Evolutionary conservation across 148 eudicot genomes (phyloP), one percentile per base, ranked within the genome.

Genomic region (Amaranthus palmeri): DNA sequence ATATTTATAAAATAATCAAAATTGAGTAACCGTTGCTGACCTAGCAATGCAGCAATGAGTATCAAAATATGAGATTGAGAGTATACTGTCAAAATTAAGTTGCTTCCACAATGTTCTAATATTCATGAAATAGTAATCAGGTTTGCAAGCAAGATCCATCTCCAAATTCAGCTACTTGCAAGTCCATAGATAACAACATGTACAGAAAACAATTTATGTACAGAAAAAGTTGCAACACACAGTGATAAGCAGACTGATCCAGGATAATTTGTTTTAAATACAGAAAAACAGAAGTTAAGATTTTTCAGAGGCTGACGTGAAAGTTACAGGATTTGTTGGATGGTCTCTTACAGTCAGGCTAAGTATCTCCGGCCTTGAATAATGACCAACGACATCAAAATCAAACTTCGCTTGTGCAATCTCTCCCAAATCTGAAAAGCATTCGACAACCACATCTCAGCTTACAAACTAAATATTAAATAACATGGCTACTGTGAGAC

Each of bases 371-470:
- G 96, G 86, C 74, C 97, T 85, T 74, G 98, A 80, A 79, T 91
- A 93, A 73, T 93, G 98, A 44, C 97, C 97, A 72, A 89, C 90
- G 59, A 91, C 98, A 74, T 93, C 98, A 66, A 93, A 93, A 78
- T 83, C 97, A 54, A 93, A 90, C 79, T 93, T 93, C 14, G 90
- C 96, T 9, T 87, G 90, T 52, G 84, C 90, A 62, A 93, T 84
- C 65, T 93, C 98, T 55, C 88, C 92, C 49, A 93, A 81, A 91
- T 93, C 98, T 93, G 85, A 50, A 17, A 48, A 69, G 68, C 80
- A 68, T 80, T 70, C 40, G 58, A 67, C 63, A 66, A 63, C 61
- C 43, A 65, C 50, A 48, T 70, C 64, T 75, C 57, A 77, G 63
- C 67, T 60, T 46, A 65, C 25, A 41, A 40, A 64, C 25, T 51